phyloP scores from a whole-genome alignment of 106 monocot genomes.

The Allium cepa region DNA sequence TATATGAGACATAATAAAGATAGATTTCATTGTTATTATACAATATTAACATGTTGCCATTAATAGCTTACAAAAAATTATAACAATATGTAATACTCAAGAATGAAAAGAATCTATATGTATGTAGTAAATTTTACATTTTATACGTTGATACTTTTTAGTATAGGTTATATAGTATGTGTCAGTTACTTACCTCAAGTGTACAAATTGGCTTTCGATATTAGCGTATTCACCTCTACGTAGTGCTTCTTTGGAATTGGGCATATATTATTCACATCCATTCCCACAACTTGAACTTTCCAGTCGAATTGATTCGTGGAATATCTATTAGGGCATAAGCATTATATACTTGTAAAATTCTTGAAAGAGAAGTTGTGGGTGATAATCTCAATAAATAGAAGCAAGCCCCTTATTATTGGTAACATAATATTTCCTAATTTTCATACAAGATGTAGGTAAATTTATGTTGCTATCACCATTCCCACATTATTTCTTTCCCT shows the following conservation, averaged over 20 bases:
- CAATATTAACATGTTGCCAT: too few relatives aligned
- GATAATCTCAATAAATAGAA: not conserved
- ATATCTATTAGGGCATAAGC: constrained; percentile 37
- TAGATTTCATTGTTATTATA: too few relatives aligned
- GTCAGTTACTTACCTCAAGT: constrained; percentile 49
- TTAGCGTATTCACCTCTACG: constrained; percentile 94
- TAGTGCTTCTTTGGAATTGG: constrained; percentile 79
- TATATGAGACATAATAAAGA: too few relatives aligned
- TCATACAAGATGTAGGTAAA: constrained; percentile 91
- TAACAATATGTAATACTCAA: too few relatives aligned
- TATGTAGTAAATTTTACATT: not conserved
- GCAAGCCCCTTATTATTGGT: too few relatives aligned
- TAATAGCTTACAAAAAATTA: too few relatives aligned
- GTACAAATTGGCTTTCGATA: constrained; percentile 87
- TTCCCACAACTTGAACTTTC: constrained; percentile 50
- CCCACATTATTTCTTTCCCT: constrained; percentile 93
- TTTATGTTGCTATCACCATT: constrained; percentile 97
- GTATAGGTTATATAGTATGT: too few relatives aligned
- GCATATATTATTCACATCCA: constrained; percentile 43
- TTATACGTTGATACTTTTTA: too few relatives aligned
- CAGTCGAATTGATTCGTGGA: constrained; percentile 70
- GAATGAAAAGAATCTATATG: constrained; percentile 5
- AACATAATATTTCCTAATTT: constrained; percentile 41
- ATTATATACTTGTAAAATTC: not conserved
- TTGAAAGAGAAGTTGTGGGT: not conserved